These are phyloP conservation scores for Lonicera japonica DNA, from an alignment of 129 eudicot species.

Conservation along the genomic window DNA sequence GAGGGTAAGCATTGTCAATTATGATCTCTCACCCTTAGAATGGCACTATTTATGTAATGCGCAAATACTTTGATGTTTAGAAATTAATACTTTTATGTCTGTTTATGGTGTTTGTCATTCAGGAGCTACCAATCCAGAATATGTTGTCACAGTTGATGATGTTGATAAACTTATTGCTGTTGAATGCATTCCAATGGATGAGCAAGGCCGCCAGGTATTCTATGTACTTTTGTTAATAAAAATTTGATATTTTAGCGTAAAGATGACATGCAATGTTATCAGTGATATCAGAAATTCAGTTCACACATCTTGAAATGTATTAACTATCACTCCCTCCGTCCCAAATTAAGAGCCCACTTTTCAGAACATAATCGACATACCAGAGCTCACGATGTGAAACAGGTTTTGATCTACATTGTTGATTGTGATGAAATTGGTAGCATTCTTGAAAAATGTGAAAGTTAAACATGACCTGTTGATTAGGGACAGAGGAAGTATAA, in stretches of 20 bases:
- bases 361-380: too few species aligned
- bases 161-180: slow-evolving; percentile 92
- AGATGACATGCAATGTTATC: not conserved
- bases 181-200: slow-evolving; percentile 99
- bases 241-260: not conserved
- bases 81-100: not conserved
- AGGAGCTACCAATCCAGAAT: slow-evolving; percentile 98
- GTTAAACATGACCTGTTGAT: too few species aligned
- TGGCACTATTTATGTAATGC: not conserved
- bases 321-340: too few species aligned
- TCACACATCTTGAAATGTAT: too few species aligned
- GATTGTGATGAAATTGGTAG: too few species aligned
- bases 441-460: too few species aligned
- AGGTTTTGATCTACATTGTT: too few species aligned
- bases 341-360: too few species aligned
- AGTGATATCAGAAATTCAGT: too few species aligned
- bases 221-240: not conserved
- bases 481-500: too few species aligned
- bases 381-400: too few species aligned
- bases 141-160: slow-evolving; percentile 96
- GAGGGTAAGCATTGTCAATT: slow-evolving; percentile 52
- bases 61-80: not conserved
- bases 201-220: slow-evolving; percentile 86
- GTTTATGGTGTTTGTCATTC: not conserved
- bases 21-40: not conserved